A percentile compares a stretch with the other conserved stretches of the same genome.
Evolutionary conservation across 768 basidiomycete genomes (phyloP).

Genomic region (Boletellus ananas): DNA sequence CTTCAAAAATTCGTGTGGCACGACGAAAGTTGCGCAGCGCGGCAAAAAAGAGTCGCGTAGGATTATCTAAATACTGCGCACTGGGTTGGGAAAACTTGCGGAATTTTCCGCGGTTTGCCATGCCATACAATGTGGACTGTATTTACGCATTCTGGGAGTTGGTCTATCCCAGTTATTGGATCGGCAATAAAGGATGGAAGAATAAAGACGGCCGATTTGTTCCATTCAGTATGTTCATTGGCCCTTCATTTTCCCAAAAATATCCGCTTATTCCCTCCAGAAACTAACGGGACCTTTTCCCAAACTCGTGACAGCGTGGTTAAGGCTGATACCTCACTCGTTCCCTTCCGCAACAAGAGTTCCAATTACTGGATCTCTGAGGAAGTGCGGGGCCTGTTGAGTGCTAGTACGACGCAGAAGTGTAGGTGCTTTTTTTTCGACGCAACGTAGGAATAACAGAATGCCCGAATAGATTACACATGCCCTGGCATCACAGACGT

Average conservation of each 20-base stretch:
- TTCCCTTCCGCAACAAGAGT: constrained; percentile 13
- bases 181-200: constrained; percentile 9
- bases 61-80: constrained; percentile 14
- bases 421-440: constrained; percentile 1
- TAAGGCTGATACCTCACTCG: background rate
- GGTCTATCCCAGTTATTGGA: constrained; percentile 19
- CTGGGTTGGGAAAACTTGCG: too few species aligned
- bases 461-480: constrained; percentile 13
- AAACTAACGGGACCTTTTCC: too few species aligned
- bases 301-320: too few species aligned
- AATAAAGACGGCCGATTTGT: background rate
- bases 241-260: too few species aligned
- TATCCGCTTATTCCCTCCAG: too few species aligned
- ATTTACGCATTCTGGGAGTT: constrained; percentile 22
- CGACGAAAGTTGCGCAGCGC: too few species aligned
- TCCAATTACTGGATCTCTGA: constrained; percentile 21
- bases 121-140: constrained; percentile 18
- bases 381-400: constrained; percentile 2
- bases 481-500: constrained; percentile 14
- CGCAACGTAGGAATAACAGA: background rate
- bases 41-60: constrained; percentile 3
- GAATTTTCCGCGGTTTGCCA: too few species aligned
- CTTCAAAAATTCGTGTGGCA: too few species aligned
- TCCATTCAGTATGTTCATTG: constrained; percentile 12
- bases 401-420: background rate